These are phyloP conservation scores for Colletotrichum chrysophilum DNA, from an alignment of 2,329 filamentous ascomycete genomes.

Conservation along the genomic window DNA sequence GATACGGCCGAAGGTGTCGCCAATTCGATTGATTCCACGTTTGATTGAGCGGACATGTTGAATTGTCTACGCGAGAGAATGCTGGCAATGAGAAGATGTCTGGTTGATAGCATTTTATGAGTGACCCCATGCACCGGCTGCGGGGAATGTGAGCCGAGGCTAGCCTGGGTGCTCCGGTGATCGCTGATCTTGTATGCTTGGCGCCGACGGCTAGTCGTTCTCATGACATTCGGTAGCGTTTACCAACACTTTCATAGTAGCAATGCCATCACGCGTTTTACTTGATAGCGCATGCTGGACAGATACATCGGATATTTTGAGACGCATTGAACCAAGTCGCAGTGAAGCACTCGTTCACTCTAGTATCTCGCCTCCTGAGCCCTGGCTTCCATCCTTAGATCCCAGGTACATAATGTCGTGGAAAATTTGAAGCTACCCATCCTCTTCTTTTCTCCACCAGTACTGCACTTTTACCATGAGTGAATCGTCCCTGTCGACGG, in stretches of 20 bases:
- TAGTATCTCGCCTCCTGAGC: slow-evolving; percentile 18
- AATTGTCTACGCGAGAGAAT: neutral
- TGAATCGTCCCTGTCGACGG: neutral
- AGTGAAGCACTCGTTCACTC: neutral
- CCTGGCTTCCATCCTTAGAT: slow-evolving; percentile 28
- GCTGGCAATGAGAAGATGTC: neutral
- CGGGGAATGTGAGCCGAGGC: neutral
- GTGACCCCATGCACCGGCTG: neutral
- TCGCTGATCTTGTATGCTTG: neutral
- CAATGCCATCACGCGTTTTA: neutral
- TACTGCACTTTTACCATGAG: slow-evolving; percentile 33
- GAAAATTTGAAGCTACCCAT: slow-evolving; percentile 26
- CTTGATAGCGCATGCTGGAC: neutral
- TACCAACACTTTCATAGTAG: neutral
- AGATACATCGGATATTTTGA: neutral
- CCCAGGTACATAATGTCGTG: slow-evolving; percentile 34
- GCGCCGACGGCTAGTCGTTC: neutral
- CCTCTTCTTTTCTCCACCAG: slow-evolving; percentile 30
- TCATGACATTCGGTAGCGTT: neutral
- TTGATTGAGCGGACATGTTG: neutral
- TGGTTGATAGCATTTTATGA: neutral
- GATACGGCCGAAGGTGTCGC: neutral
- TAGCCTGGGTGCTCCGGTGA: neutral
- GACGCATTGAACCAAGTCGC: neutral
- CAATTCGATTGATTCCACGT: neutral